Evolutionary conservation across 1,284 basidiomycete species (phyloP).

Genomic region (Ceratobasidium sp.): DNA sequence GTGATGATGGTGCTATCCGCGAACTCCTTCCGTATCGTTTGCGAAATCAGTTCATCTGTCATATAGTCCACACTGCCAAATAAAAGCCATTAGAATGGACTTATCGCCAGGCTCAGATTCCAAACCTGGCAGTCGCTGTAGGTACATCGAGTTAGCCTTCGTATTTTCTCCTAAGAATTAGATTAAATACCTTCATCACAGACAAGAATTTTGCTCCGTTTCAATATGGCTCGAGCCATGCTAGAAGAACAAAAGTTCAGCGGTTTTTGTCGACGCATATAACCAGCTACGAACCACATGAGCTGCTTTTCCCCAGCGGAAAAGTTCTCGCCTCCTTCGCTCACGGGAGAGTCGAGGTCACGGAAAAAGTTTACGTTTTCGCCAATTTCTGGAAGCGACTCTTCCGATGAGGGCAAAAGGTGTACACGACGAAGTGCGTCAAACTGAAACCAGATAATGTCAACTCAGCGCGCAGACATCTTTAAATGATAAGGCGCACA

Average conservation of each 20-base stretch:
- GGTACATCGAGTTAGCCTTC: slow-evolving; percentile 17
- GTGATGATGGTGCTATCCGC: slow-evolving; percentile 69
- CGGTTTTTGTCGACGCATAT: background rate
- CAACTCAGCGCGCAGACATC: background rate
- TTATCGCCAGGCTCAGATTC: background rate
- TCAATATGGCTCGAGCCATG: slow-evolving; percentile 86
- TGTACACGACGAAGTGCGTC: slow-evolving; percentile 91
- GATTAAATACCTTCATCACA: slow-evolving; percentile 74
- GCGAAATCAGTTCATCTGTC: slow-evolving; percentile 78
- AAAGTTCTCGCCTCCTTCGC: slow-evolving; percentile 94
- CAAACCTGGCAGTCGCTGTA: slow-evolving; percentile 73
- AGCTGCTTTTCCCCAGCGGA: slow-evolving; percentile 90
- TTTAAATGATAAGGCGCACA: slow-evolving; percentile 60
- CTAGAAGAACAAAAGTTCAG: slow-evolving; percentile 53
- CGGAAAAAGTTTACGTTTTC: slow-evolving; percentile 89
- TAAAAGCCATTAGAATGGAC: slow-evolving; percentile 45
- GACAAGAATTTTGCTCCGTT: slow-evolving; percentile 78
- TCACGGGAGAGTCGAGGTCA: slow-evolving; percentile 85
- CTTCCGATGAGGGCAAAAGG: slow-evolving; percentile 71
- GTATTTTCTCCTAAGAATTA: no score
- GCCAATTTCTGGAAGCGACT: slow-evolving; percentile 63
- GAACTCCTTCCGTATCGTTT: slow-evolving; percentile 79
- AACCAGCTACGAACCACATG: slow-evolving; percentile 62
- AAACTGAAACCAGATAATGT: slow-evolving; percentile 64
- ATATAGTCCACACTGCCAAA: slow-evolving; percentile 76